phyloP scores from a whole-genome alignment of 164 flowering plant genomes.

The Brasenia schreberi region DNA sequence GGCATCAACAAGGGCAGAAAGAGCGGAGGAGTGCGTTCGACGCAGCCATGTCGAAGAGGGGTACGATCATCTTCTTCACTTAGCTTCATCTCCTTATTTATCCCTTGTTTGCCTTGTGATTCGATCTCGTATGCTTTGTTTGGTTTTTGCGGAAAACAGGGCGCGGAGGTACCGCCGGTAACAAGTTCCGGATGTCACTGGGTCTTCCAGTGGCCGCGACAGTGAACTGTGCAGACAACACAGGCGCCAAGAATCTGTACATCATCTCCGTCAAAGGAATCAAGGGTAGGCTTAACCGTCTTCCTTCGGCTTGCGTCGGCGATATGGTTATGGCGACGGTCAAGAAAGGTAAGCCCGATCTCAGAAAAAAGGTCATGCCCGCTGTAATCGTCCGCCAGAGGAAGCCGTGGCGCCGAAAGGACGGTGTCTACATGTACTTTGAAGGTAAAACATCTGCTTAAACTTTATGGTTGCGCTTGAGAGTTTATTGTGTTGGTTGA shows the following conservation, averaged over 20 bases:
- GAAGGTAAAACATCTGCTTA: constrained; percentile 27
- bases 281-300: constrained; percentile 59
- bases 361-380: constrained; percentile 47
- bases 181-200: constrained; percentile 49
- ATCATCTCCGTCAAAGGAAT: constrained; percentile 73
- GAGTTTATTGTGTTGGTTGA: neutral
- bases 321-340: constrained; percentile 86
- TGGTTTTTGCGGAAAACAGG: too few species aligned
- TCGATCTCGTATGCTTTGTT: too few species aligned
- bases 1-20: too few species aligned
- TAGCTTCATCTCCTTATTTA: too few species aligned
- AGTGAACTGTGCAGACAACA: constrained; percentile 75
- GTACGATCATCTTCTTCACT: too few species aligned
- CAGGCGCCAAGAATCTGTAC: constrained; percentile 74
- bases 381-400: constrained; percentile 77
- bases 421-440: constrained; percentile 69
- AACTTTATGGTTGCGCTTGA: too few species aligned
- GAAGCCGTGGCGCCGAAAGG: constrained; percentile 85
- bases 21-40: too few species aligned
- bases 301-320: constrained; percentile 74
- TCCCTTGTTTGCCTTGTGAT: too few species aligned
- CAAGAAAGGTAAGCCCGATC: constrained; percentile 80
- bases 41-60: too few species aligned
- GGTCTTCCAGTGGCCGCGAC: constrained; percentile 81
- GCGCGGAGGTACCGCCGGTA: too few species aligned